Evolutionary conservation across 371 early-diverging fungal species (phyloP), one percentile per base, ranked within the genome.

Genomic region (Basidiobolus meristosporus): DNA sequence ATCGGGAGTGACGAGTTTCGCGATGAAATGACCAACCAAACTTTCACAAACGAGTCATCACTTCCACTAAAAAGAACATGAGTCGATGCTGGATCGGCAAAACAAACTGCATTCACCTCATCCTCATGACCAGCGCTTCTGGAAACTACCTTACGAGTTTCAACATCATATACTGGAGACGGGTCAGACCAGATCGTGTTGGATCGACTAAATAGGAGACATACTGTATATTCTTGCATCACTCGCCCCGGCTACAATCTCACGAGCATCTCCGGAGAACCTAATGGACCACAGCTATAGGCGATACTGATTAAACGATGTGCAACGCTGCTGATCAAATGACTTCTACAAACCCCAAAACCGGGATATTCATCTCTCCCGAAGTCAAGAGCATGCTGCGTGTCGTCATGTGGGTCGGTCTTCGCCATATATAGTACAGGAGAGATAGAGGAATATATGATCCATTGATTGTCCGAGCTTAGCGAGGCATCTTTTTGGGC

Each of bases 271-370:
- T 17, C 48, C 55, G 14, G 70, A 69, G 41, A 77, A 68, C 15
- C 71, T 63, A 19, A 77, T 40, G 15, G 68, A 65, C 74, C 74
- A 77, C 15, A 77, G 52, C 62, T 62, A 51, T n/a, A n/a, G n/a
- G n/a, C n/a, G n/a, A n/a, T n/a, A n/a, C n/a, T n/a, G n/a, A n/a
- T n/a, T n/a, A n/a, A n/a, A n/a, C n/a, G n/a, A n/a, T n/a, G n/a
- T n/a, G n/a, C n/a, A n/a, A n/a, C n/a, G n/a, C n/a, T n/a, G n/a
- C n/a, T n/a, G n/a, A n/a, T n/a, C n/a, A n/a, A n/a, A n/a, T n/a
- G n/a, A n/a, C n/a, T n/a, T n/a, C n/a, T n/a, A n/a, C n/a, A n/a
- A n/a, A n/a, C n/a, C n/a, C n/a, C n/a, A n/a, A n/a, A n/a, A n/a
- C n/a, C n/a, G n/a, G n/a, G n/a, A n/a, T n/a, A n/a, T n/a, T n/a